phyloP scores from a whole-genome alignment of 116 monocot genomes.

The Cymodocea nodosa region DNA sequence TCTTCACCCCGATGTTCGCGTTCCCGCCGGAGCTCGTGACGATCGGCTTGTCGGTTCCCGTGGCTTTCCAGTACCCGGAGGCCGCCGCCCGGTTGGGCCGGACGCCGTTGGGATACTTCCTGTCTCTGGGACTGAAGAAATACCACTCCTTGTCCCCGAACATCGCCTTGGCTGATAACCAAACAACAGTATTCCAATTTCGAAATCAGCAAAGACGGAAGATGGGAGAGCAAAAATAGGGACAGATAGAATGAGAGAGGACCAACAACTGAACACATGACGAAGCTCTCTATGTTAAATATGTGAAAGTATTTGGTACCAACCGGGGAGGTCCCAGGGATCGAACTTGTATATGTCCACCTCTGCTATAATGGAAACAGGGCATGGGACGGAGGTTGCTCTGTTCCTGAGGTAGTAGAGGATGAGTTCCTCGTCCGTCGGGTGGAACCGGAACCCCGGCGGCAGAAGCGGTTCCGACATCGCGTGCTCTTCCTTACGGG shows the following conservation, averaged over 20 bases:
- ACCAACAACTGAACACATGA: not conserved
- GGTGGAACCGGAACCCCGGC: constrained; percentile 75
- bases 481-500: not conserved
- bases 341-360: constrained; percentile 75
- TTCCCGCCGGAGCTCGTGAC: constrained; percentile 10
- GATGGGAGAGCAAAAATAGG: too few relatives aligned
- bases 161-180: constrained; percentile 27
- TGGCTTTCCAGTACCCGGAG: constrained; percentile 85
- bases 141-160: constrained; percentile 82
- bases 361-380: constrained; percentile 61
- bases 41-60: constrained; percentile 70
- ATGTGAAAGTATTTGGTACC: not conserved
- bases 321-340: constrained; percentile 63
- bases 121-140: constrained; percentile 75
- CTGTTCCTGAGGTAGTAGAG: constrained; percentile 49
- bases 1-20: constrained; percentile 66
- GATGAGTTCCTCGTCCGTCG: constrained; percentile 73
- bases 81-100: constrained; percentile 72
- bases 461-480: constrained; percentile 23
- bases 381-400: constrained; percentile 32
- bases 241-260: too few relatives aligned
- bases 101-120: constrained; percentile 78
- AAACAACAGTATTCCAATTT: not conserved
- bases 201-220: not conserved
- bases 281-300: not conserved